Evolutionary conservation across 805 yeast species (phyloP).

Genomic region (Kurtzmaniella cleridarum): DNA sequence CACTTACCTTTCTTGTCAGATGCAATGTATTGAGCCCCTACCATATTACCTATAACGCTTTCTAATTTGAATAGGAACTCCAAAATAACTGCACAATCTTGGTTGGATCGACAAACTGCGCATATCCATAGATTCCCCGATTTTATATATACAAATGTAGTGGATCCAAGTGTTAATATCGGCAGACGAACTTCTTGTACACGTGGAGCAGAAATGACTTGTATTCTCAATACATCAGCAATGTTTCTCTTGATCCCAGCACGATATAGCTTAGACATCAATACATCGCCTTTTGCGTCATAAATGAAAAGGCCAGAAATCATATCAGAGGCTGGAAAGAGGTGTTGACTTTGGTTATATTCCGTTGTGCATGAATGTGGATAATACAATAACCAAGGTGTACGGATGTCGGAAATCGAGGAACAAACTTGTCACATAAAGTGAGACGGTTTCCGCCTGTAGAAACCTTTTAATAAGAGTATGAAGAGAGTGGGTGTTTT

Average conservation of each 20-base stretch:
- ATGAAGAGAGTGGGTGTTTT: too few species aligned
- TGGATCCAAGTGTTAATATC: slow-evolving; percentile 79
- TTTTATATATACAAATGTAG: slow-evolving; percentile 78
- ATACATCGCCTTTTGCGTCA: slow-evolving; percentile 76
- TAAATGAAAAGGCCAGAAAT: slow-evolving; percentile 77
- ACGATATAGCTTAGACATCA: slow-evolving; percentile 66
- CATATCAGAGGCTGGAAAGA: slow-evolving; percentile 37
- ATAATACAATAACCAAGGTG: too few species aligned
- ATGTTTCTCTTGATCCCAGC: slow-evolving; percentile 75
- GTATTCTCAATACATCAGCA: slow-evolving; percentile 86
- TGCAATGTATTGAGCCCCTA: neutral
- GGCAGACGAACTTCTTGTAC: slow-evolving; percentile 30
- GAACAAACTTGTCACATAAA: too few species aligned
- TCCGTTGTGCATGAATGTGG: too few species aligned
- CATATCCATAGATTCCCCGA: slow-evolving; percentile 67
- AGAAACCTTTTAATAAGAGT: too few species aligned
- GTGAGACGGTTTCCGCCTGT: too few species aligned
- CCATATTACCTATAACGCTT: slow-evolving; percentile 7
- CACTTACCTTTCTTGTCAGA: slow-evolving; percentile 2
- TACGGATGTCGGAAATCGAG: too few species aligned
- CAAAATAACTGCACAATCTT: slow-evolving; percentile 73
- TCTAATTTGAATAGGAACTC: slow-evolving; percentile 71
- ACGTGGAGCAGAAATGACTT: slow-evolving; percentile 55
- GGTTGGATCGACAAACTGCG: slow-evolving; percentile 84
- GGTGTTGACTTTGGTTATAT: too few species aligned